Evolutionary conservation across 192 early-diverging fungal species (phyloP).

Genomic region (Lunasporangiospora selenospora): DNA sequence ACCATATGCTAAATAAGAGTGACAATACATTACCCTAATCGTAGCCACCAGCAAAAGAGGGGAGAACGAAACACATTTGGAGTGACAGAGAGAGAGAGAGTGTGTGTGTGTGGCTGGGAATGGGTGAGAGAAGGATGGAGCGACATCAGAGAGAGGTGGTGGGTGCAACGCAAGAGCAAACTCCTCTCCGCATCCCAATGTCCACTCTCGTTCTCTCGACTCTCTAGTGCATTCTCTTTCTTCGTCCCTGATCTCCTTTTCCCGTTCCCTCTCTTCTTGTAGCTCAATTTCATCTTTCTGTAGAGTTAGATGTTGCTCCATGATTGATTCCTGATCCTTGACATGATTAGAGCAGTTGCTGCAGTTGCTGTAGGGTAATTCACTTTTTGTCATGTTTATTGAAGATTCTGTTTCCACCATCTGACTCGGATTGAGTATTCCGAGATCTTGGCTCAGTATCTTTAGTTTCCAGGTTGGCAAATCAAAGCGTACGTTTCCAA

Average conservation of each 20-base stretch:
- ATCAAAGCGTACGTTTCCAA: constrained; percentile 16
- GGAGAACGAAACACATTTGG: no score
- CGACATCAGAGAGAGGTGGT: no score
- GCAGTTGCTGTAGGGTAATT: not conserved
- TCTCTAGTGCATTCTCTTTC: not conserved
- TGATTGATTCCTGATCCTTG: not conserved
- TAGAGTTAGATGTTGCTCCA: not conserved
- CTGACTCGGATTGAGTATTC: not conserved
- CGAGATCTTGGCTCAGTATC: not conserved
- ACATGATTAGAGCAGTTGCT: not conserved
- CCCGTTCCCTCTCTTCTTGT: no score
- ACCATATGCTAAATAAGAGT: no score
- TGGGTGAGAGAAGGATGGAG: no score
- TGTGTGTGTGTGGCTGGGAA: no score
- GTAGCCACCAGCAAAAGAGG: no score
- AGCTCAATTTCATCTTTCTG: not conserved
- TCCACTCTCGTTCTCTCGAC: not conserved
- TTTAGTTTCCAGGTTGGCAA: constrained; percentile 21
- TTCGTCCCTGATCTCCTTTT: not conserved
- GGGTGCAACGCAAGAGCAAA: no score
- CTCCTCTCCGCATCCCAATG: not conserved
- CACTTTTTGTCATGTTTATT: not conserved
- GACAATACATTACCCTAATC: no score
- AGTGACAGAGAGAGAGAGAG: no score
- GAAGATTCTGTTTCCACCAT: not conserved